phyloP scores from a whole-genome alignment of 108 stramenopile genomes.

The Skeletonema menzelii region DNA sequence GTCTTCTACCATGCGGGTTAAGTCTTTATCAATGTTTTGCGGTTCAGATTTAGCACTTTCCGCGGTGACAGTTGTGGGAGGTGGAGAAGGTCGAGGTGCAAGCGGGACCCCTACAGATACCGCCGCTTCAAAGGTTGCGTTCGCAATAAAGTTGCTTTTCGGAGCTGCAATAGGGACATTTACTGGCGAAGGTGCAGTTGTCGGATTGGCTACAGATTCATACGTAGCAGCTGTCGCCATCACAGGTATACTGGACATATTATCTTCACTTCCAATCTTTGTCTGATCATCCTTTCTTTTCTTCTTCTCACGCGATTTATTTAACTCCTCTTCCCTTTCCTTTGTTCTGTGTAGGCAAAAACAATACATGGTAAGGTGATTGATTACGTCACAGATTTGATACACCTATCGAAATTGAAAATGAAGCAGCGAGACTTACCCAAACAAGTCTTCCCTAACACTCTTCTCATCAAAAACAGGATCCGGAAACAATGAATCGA shows the following conservation, averaged over 20 bases:
- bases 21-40: slow-evolving; percentile 50
- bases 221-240: background rate
- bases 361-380: background rate
- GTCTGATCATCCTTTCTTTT: slow-evolving; percentile 1
- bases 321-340: slow-evolving; percentile 27
- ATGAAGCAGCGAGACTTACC: background rate
- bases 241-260: background rate
- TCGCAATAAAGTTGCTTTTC: background rate
- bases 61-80: background rate
- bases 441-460: slow-evolving; percentile 73
- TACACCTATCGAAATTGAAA: background rate
- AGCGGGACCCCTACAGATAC: background rate
- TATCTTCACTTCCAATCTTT: background rate
- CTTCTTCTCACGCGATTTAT: slow-evolving; percentile 2
- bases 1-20: slow-evolving; percentile 84
- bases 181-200: background rate
- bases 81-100: slow-evolving; percentile 1
- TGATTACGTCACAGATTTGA: background rate
- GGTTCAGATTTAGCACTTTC: background rate
- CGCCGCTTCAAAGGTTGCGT: background rate
- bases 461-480: slow-evolving; percentile 74
- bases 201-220: background rate
- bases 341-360: slow-evolving; percentile 2
- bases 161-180: background rate
- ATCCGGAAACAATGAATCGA: slow-evolving; percentile 79